Base-by-base conservation (phyloP, 805 yeast genomes). In the Groenewaldozyma tartarivorans region DNA sequence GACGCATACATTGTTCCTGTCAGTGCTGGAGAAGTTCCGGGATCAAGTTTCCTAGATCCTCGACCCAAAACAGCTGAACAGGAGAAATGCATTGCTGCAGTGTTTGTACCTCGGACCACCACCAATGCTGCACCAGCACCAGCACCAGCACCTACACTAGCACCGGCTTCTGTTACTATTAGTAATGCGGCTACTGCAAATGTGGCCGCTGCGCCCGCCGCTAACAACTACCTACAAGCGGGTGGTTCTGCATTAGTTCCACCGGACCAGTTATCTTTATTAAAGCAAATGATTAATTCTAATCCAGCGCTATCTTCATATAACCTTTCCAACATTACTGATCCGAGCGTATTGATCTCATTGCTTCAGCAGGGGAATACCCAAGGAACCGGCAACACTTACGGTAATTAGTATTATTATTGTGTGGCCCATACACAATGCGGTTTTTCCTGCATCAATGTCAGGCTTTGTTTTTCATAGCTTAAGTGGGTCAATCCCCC, bases 1-100 rank as follows among this genome's bases (percentile, higher is more conserved):
- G 88, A 81, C 57, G 70, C 80, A 5, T 81, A 80, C 54, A 47
- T 81, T 40, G 57, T 78, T 21, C 69, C 79, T 1, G 41, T 71
- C 5, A 46, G 35, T 3, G 39, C 51, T 1, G 41, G 38, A 11
- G 59, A 53, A 31, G 39, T 43, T 5, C 20, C 5, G 20, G 7
- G 19, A 46, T 4, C 61, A 59, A 3, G 49, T 42, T 5, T 54
- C 45, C 35, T 36, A 50, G 33, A 34, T 38, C 31, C 41, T 46
- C 5, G 35, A 41, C 3, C 32, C 26, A 5, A 38, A 34, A 27
- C 50, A 47, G 3, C 41, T 48, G 15, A 43, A 48, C 40, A 51
- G 47, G 11, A 30, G 41, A 9, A 32, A 38, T 31, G 38, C 38
- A 5, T 40, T 34, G 20, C 5, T 16, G 19, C 21, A 17, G 21